Base-by-base conservation (phyloP, 768 basidiomycete genomes). In the Suillus bovinus region DNA sequence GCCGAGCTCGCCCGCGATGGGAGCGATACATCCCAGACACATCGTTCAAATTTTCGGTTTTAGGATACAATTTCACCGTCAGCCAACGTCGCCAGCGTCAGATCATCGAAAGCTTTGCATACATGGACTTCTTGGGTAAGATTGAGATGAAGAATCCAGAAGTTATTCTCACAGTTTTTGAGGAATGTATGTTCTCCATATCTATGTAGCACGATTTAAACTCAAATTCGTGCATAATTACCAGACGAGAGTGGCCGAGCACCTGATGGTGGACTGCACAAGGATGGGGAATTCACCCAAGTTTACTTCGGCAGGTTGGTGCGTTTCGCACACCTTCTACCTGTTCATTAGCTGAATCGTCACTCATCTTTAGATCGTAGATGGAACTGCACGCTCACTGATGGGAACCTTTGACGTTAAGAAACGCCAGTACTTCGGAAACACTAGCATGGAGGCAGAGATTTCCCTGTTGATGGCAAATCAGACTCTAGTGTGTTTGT, bases 391-490 rank as follows among this genome's bases (percentile, higher is more conserved):
- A 0, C 85, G 96, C 6, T 70, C 78, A 3, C 79, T 96, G 38
- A 81, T 94, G 54, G 74, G 78, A 54, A 83, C 77, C 59, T 96
- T 93, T 63, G 89, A 93, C 63, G 90, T 99, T 55, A 99, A 97
- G 74, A 93, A 93, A 67, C 84, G 97, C 10, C 78, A 79, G 16
- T 99, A 91, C 70, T 98, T 87, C 73, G 97, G 97, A 4, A 99
- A 96, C 67, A 99, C 97, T 0, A 93, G 92, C 68, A 99, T 99
- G 97, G 96, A 97, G 67, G 87, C 96, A 0, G 95, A 98, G 73
- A 89, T 98, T 54, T 96, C 94, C 2, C 78, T 99, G 50, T 76
- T 99, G 31, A 99, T 99, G 96, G 94, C 96, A 10, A 96, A 96
- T 68, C 97, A 99, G 74, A 88, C 95, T 0, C 77, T 96, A 75